Evolutionary conservation across 2,329 filamentous ascomycete genomes (phyloP).

Genomic region (Emericellopsis atlantica): DNA sequence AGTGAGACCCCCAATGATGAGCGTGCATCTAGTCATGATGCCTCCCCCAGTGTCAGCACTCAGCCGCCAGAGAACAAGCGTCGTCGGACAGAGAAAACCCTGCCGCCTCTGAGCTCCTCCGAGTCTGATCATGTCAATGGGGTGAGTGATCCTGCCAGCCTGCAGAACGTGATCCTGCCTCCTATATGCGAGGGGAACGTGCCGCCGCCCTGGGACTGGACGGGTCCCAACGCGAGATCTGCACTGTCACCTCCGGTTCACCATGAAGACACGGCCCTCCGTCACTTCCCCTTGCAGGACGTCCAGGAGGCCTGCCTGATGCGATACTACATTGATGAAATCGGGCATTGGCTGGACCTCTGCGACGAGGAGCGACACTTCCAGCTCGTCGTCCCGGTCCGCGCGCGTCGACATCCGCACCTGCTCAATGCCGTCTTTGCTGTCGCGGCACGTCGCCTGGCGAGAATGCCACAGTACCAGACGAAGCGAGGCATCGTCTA

Average conservation of each 20-base stretch:
- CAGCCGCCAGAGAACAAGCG: background rate
- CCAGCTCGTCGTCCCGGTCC: slow-evolving; percentile 21
- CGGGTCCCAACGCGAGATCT: background rate
- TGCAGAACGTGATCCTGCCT: too few relatives aligned
- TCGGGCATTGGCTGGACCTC: slow-evolving; percentile 26
- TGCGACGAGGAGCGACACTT: slow-evolving; percentile 26
- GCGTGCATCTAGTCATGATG: too few relatives aligned
- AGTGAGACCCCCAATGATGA: too few relatives aligned
- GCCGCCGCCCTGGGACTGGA: too few relatives aligned
- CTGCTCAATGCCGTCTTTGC: slow-evolving; percentile 27
- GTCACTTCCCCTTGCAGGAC: slow-evolving; percentile 16
- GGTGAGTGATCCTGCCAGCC: too few relatives aligned
- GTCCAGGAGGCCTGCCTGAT: slow-evolving; percentile 24
- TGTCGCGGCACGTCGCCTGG: slow-evolving; percentile 23
- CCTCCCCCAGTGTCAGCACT: too few relatives aligned
- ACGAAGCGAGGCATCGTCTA: slow-evolving; percentile 21
- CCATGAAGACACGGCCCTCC: slow-evolving; percentile 1
- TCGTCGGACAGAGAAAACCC: background rate
- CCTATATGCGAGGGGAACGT: too few relatives aligned
- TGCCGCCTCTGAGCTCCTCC: too few relatives aligned
- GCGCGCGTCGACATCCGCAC: slow-evolving; percentile 20
- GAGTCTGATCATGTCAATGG: too few relatives aligned
- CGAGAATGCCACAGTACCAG: slow-evolving; percentile 22
- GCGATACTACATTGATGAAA: slow-evolving; percentile 24
- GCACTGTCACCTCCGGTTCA: background rate